phyloP scores from a whole-genome alignment of 345 rosid species.

The Brassica juncea region DNA sequence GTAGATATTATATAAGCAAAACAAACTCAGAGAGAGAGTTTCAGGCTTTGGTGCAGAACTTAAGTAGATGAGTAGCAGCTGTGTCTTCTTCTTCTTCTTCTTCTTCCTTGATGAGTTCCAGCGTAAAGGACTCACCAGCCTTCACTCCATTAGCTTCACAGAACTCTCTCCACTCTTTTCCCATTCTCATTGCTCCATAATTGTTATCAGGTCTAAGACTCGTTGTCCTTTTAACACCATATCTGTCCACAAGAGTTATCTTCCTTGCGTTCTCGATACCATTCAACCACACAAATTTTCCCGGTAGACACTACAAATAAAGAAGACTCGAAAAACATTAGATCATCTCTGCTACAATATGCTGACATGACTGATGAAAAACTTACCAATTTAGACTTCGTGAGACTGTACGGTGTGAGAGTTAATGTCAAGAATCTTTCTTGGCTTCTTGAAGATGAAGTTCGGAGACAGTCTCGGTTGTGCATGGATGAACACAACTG shows the following conservation, averaged over 20 bases:
- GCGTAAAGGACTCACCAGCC: slow-evolving; percentile 4
- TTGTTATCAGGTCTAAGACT: neutral
- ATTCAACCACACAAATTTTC: neutral
- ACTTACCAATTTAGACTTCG: neutral
- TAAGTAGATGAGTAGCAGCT: neutral
- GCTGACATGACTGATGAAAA: neutral
- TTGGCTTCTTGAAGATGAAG: neutral
- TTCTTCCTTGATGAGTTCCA: slow-evolving; percentile 17
- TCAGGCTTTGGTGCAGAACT: slow-evolving; percentile 17
- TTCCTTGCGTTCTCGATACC: neutral
- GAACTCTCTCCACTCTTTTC: slow-evolving; percentile 28
- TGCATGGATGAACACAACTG: slow-evolving; percentile 3
- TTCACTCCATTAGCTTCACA: slow-evolving; percentile 26
- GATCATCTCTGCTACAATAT: neutral
- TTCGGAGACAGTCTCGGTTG: neutral
- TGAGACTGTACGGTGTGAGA: neutral
- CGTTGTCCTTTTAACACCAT: neutral
- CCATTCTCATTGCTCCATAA: neutral
- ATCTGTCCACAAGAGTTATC: slow-evolving; percentile 19
- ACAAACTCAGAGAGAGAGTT: neutral
- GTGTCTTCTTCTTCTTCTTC: neutral
- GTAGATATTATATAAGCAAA: neutral
- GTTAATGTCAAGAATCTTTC: slow-evolving; percentile 18
- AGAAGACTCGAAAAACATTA: neutral
- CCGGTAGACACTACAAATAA: slow-evolving; percentile 12